These are phyloP conservation scores for Chalciporus chontae DNA, from an alignment of 768 basidiomycete genomes.

Conservation along the genomic window DNA sequence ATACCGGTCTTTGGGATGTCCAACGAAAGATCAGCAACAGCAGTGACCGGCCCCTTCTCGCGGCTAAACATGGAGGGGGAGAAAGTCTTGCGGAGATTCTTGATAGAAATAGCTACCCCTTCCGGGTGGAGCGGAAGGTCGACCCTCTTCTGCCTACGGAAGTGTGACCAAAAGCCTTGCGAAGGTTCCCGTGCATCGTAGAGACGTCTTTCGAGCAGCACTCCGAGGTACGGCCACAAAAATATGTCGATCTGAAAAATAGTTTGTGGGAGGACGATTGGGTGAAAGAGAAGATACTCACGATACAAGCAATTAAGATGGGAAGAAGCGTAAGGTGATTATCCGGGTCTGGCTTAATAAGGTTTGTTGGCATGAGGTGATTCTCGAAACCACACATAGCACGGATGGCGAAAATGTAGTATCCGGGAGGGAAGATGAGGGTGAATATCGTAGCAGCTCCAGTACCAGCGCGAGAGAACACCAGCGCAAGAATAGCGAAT, in stretches of 20 bases:
- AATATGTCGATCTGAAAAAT: constrained; percentile 60
- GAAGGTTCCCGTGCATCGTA: constrained; percentile 54
- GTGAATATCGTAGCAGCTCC: constrained; percentile 59
- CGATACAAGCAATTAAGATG: constrained; percentile 61
- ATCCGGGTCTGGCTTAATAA: constrained; percentile 60
- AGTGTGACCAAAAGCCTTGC: constrained; percentile 22
- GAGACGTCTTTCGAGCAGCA: constrained; percentile 52
- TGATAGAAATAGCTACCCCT: constrained; percentile 58
- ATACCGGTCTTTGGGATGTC: constrained; percentile 71
- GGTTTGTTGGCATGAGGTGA: constrained; percentile 49
- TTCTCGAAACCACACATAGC: constrained; percentile 69
- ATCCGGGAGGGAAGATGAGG: constrained; percentile 71
- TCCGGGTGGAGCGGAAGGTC: constrained; percentile 29
- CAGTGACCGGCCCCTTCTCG: constrained; percentile 49
- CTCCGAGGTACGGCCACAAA: constrained; percentile 68
- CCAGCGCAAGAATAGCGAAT: constrained; percentile 63
- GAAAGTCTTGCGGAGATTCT: constrained; percentile 58
- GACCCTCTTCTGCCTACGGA: constrained; percentile 11
- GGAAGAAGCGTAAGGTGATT: constrained; percentile 50
- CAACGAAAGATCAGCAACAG: constrained; percentile 62
- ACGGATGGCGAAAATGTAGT: constrained; percentile 69
- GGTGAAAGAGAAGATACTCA: constrained; percentile 32
- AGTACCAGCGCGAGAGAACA: constrained; percentile 41
- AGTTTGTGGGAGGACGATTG: not conserved
- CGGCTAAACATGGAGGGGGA: constrained; percentile 45